These are phyloP conservation scores for Prinsepia uniflora DNA, from an alignment of 306 rosid species.

Conservation along the genomic window DNA sequence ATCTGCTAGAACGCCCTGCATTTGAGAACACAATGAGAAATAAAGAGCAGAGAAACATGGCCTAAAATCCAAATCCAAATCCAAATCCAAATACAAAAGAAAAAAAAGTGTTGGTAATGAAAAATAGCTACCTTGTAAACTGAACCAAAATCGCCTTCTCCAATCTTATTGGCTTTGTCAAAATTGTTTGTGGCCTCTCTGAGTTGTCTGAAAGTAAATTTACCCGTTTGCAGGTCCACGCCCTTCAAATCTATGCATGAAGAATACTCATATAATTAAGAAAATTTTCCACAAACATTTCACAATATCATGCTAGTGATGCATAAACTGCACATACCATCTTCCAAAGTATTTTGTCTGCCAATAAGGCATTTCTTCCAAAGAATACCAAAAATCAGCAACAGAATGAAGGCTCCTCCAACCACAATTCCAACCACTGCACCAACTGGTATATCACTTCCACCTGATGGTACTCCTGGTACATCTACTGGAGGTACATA, in stretches of 20 bases:
- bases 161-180: slow-evolving; percentile 45
- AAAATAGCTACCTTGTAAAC: slow-evolving; percentile 61
- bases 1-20: slow-evolving; percentile 31
- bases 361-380: slow-evolving; percentile 36
- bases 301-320: no score
- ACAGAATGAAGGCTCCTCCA: slow-evolving; percentile 27
- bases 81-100: background rate
- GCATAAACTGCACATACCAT: slow-evolving; percentile 22
- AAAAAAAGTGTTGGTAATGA: background rate
- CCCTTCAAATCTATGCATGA: slow-evolving; percentile 41
- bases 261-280: slow-evolving; percentile 1
- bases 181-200: slow-evolving; percentile 59
- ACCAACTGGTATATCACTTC: slow-evolving; percentile 17
- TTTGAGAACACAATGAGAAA: slow-evolving; percentile 1
- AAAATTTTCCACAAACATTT: background rate
- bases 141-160: slow-evolving; percentile 68
- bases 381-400: slow-evolving; percentile 24
- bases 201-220: slow-evolving; percentile 52
- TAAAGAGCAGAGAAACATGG: background rate
- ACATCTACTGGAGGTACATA: slow-evolving; percentile 24
- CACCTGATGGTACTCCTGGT: background rate
- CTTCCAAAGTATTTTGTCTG: slow-evolving; percentile 14
- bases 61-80: background rate
- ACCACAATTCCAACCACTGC: slow-evolving; percentile 41
- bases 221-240: slow-evolving; percentile 44